Percentiles rank a stretch among this genome's conserved stretches.
phyloP scores from a whole-genome alignment of 768 basidiomycete genomes.

The Podaxis sp. region DNA sequence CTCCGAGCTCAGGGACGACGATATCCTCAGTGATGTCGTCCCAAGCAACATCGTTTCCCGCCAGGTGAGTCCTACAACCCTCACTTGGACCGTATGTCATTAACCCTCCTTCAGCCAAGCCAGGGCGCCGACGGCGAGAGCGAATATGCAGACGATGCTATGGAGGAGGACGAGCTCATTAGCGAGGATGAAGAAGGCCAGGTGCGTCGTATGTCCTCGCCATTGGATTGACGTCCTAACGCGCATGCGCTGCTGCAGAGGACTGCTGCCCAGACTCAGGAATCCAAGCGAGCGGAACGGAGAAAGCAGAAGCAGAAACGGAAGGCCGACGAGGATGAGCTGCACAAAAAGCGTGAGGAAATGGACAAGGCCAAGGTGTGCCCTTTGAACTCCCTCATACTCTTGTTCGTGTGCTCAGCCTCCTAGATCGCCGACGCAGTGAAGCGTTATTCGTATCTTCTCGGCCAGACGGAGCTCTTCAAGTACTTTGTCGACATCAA shows the following conservation, averaged over 20 bases:
- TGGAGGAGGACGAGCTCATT: slow-evolving; percentile 62
- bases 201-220: slow-evolving; percentile 24
- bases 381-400: neutral
- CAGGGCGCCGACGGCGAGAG: slow-evolving; percentile 75
- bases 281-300: slow-evolving; percentile 31
- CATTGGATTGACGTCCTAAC: neutral
- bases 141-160: slow-evolving; percentile 61
- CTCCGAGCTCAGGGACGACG: slow-evolving; percentile 54
- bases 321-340: slow-evolving; percentile 67
- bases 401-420: slow-evolving; percentile 7
- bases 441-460: slow-evolving; percentile 95
- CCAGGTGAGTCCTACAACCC: slow-evolving; percentile 51
- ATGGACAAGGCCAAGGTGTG: slow-evolving; percentile 87
- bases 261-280: slow-evolving; percentile 26
- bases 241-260: slow-evolving; percentile 14
- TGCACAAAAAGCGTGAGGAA: slow-evolving; percentile 70
- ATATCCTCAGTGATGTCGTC: slow-evolving; percentile 87
- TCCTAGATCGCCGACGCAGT: slow-evolving; percentile 85
- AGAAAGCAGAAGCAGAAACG: slow-evolving; percentile 46
- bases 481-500: slow-evolving; percentile 98
- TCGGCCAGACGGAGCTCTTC: slow-evolving; percentile 97
- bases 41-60: slow-evolving; percentile 91
- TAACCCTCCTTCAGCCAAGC: slow-evolving; percentile 40
- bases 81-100: slow-evolving; percentile 1
- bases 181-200: slow-evolving; percentile 46